These are phyloP conservation scores for Fusarium graminum DNA, from an alignment of 2,329 filamentous ascomycete species.

Conservation along the genomic window DNA sequence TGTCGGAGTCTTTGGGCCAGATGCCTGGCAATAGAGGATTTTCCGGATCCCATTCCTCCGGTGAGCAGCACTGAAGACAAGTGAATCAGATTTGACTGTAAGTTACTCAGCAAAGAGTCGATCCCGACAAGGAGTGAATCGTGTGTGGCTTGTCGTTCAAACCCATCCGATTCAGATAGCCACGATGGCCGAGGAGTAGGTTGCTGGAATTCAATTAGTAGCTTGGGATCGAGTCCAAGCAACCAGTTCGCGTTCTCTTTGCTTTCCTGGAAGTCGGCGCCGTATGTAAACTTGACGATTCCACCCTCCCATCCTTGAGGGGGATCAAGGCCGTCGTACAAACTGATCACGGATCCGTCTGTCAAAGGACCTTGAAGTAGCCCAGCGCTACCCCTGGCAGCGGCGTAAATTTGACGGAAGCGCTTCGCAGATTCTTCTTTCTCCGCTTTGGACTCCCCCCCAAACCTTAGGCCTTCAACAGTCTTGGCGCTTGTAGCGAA, in stretches of 20 bases:
- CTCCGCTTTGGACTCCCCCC: conserved; percentile 86
- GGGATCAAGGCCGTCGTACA: conserved; percentile 65
- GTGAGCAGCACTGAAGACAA: conserved; percentile 91
- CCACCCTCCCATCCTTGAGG: conserved; percentile 83
- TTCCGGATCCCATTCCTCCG: conserved; percentile 90
- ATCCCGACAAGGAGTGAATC: conserved; percentile 83
- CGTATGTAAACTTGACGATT: conserved; percentile 78
- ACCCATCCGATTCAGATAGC: conserved; percentile 58
- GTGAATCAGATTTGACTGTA: conserved; percentile 82
- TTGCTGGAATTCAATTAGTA: conserved; percentile 80
- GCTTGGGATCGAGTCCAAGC: conserved; percentile 79
- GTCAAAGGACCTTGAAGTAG: conserved; percentile 88
- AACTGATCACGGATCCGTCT: conserved; percentile 82
- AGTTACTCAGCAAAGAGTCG: conserved; percentile 78
- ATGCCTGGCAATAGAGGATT: conserved; percentile 82
- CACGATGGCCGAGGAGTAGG: conserved; percentile 76
- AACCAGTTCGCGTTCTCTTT: conserved; percentile 76
- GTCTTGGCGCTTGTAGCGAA: conserved; percentile 73
- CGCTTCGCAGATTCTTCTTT: conserved; percentile 81
- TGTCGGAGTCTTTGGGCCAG: conserved; percentile 79
- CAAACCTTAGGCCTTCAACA: conserved; percentile 81
- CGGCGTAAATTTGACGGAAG: conserved; percentile 78
- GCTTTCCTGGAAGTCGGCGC: conserved; percentile 55
- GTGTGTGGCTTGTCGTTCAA: conserved; percentile 68
- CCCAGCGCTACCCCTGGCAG: conserved; percentile 65